Evolutionary conservation across 139 green algal genomes (phyloP), one percentile per base, ranked within the genome.

Genomic region (Medakamo hakoo): DNA sequence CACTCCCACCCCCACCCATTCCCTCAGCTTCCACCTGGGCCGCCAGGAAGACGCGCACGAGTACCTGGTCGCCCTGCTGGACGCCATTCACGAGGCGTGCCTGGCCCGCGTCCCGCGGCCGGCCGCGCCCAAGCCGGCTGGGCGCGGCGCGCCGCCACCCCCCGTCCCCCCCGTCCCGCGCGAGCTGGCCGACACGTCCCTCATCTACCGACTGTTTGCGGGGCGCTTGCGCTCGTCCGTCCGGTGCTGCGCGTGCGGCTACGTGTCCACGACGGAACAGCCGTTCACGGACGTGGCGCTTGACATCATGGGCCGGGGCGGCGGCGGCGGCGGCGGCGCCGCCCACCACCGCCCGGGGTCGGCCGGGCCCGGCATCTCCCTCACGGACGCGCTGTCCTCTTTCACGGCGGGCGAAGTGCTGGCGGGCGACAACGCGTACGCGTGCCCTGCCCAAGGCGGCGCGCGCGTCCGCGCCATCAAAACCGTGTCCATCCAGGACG

Each of bases 1-100:
- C 27, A 5, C 27, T 16, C 27, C 57, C 57, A 62, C 32, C 18
- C 40, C 9, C 59, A 57, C 59, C 59, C 31, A 2, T 27, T 16
- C 27, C 4, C 62, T 63, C 79, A 94, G 85, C 40, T 95, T 95
- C 66, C 73, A 82, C 1, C 70, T 82, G 4, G 88, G 88, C 1
- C 79, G 88, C 20, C 88, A 95, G 73, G 88, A 95, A 70, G 88
- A 95, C 72, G 80, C 80, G 0, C 88, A 95, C 63, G 88, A 95
- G 81, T 95, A 88, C 69, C 79, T 94, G 52, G 78, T 88, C 48
- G 88, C 84, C 25, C 72, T 95, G 70, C 73, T 94, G 62, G 88
- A 95, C 62, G 77, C 77, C n/a, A 87, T 95, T 77, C 86, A 94
- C 57, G 85, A 92, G 75, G 70, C 69, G 0, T 80, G 70, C 63